A percentile compares a stretch with the other conserved stretches of the same genome.
Conservation (phyloP, 2,329 filamentous ascomycete genomes). For the Colletotrichum higginsianum region DNA sequence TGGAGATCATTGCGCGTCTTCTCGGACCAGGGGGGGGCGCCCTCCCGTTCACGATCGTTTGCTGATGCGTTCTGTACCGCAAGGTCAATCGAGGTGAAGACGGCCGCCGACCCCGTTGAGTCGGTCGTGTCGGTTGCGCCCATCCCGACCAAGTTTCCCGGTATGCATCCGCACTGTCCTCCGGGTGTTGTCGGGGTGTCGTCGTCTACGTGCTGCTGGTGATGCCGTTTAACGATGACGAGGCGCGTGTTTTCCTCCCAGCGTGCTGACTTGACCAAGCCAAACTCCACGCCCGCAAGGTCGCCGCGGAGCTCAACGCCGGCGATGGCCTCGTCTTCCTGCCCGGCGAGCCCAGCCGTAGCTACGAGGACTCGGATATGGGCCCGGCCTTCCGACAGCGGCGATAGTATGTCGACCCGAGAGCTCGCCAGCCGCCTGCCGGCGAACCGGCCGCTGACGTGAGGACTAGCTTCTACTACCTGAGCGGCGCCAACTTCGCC, state of each 20-base stretch:
- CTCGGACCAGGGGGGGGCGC: background rate
- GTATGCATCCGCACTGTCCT: slow-evolving; percentile 45
- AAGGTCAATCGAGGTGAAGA: slow-evolving; percentile 58
- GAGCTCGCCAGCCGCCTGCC: slow-evolving; percentile 24
- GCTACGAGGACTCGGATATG: slow-evolving; percentile 73
- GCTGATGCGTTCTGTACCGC: slow-evolving; percentile 19
- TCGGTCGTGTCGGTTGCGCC: slow-evolving; percentile 32
- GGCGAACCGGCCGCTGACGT: background rate
- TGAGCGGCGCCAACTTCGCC: slow-evolving; percentile 68
- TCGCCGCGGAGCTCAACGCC: slow-evolving; percentile 65
- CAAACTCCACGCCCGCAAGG: slow-evolving; percentile 71
- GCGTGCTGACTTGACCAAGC: slow-evolving; percentile 53
- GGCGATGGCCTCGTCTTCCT: slow-evolving; percentile 69
- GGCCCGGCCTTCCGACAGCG: slow-evolving; percentile 70
- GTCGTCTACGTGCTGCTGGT: background rate
- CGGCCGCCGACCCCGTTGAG: slow-evolving; percentile 20
- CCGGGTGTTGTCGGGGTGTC: background rate
- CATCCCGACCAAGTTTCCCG: slow-evolving; percentile 54
- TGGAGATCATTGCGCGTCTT: slow-evolving; percentile 42
- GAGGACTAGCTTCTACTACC: slow-evolving; percentile 69
- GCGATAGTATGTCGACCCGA: slow-evolving; percentile 64
- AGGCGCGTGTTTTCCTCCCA: background rate
- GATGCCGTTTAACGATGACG: background rate
- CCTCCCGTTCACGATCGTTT: slow-evolving; percentile 35
- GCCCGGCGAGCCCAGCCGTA: slow-evolving; percentile 64